Evolutionary conservation across 78 protist species (phyloP).

Genomic region (Blattamonas nauphoetae): DNA sequence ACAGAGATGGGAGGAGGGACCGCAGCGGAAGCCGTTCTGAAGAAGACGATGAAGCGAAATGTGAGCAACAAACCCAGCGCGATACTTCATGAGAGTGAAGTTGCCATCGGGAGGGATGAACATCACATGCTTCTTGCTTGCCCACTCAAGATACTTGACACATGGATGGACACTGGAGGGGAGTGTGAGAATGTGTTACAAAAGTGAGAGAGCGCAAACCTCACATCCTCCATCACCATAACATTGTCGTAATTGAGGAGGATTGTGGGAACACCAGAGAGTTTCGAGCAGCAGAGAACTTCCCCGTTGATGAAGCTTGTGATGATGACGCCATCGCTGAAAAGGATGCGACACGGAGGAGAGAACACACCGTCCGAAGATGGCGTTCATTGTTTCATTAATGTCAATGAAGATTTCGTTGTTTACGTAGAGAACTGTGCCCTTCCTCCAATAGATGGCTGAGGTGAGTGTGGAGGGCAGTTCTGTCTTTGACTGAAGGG

Average conservation of each 20-base stretch:
- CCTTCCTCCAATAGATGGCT: not conserved
- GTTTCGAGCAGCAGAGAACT: not conserved
- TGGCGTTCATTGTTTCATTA: not conserved
- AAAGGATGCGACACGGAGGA: not conserved
- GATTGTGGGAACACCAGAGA: not conserved
- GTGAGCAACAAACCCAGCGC: not conserved
- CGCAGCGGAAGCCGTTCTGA: not conserved
- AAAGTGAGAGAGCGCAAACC: no score
- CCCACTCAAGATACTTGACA: not conserved
- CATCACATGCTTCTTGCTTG: not conserved
- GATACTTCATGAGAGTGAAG: not conserved
- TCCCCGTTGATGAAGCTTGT: not conserved
- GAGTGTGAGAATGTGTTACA: no score
- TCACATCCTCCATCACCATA: not conserved
- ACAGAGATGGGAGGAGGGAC: not conserved
- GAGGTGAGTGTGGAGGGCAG: not conserved
- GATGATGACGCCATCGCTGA: not conserved
- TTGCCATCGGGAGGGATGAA: slow-evolving; percentile 5
- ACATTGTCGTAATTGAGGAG: not conserved
- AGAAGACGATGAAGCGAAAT: no score
- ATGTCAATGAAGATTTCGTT: slow-evolving; percentile 3
- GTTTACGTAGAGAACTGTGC: not conserved
- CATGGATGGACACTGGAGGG: slow-evolving; percentile 12
- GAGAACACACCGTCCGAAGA: not conserved
- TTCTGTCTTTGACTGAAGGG: not conserved